Conservation (phyloP, 2,329 filamentous ascomycete genomes). For the Sarocladium brachiariae region DNA sequence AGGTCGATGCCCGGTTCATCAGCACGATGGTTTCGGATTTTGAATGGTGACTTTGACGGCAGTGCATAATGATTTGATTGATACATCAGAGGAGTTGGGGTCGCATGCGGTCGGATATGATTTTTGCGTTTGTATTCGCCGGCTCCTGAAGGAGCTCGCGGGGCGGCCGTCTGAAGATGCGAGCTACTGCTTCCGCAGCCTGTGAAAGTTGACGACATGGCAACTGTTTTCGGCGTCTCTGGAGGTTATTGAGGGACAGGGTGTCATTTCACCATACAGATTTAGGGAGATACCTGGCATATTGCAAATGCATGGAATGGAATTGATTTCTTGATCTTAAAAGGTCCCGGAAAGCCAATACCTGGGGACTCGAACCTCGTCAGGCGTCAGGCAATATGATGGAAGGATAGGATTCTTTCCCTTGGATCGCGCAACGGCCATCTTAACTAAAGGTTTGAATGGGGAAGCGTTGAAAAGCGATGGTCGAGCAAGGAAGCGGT, state of each 20-base stretch:
- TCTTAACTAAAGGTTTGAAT: too few relatives aligned
- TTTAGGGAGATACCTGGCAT: not conserved
- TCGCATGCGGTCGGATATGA: not conserved
- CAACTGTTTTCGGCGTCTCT: not conserved
- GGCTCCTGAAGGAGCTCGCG: too few relatives aligned
- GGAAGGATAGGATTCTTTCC: too few relatives aligned
- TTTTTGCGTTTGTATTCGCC: not conserved
- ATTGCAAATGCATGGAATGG: not conserved
- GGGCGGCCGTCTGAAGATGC: too few relatives aligned
- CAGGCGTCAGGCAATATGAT: too few relatives aligned
- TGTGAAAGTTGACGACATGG: too few relatives aligned
- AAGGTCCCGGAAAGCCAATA: too few relatives aligned
- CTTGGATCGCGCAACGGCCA: too few relatives aligned
- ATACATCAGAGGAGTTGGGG: constrained; percentile 1
- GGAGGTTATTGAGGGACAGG: not conserved
- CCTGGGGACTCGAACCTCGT: too few relatives aligned
- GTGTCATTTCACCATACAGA: not conserved
- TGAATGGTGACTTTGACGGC: constrained; percentile 15
- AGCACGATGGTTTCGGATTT: constrained; percentile 55
- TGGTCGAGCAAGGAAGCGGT: too few relatives aligned
- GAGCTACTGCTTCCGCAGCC: too few relatives aligned
- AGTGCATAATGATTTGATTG: constrained; percentile 2
- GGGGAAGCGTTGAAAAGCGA: not conserved
- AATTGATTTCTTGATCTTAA: not conserved
- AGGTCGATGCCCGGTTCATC: constrained; percentile 58